These are phyloP conservation scores for Fraxinus anomala DNA, from an alignment of 257 asterid species.

Conservation along the genomic window DNA sequence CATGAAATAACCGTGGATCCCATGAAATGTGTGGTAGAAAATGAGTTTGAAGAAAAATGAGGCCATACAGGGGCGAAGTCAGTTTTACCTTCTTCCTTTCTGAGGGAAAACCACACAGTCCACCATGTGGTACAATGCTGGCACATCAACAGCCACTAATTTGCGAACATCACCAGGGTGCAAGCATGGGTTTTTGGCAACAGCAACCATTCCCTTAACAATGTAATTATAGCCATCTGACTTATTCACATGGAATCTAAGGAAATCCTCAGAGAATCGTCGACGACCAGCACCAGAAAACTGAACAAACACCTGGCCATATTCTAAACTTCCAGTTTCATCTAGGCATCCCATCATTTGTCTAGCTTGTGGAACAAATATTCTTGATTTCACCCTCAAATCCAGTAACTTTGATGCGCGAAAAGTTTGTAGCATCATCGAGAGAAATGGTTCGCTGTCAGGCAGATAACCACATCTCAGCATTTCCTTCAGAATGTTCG, in stretches of 20 bases:
- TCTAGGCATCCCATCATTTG: constrained; percentile 94
- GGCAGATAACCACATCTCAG: constrained; percentile 87
- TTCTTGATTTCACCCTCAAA: constrained; percentile 61
- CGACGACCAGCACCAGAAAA: constrained; percentile 47
- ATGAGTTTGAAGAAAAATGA: too few species aligned
- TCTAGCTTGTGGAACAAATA: constrained; percentile 74
- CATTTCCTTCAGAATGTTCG: constrained; percentile 74
- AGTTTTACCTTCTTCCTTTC: constrained; percentile 66
- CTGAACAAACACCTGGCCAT: constrained; percentile 87
- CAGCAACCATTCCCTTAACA: constrained; percentile 51
- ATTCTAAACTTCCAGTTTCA: constrained; percentile 70
- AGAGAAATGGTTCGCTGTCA: constrained; percentile 73
- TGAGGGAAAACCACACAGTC: constrained; percentile 88
- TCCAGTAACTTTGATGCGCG: constrained; percentile 72
- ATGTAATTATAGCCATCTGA: constrained; percentile 26
- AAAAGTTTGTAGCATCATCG: constrained; percentile 84
- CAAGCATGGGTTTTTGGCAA: constrained; percentile 93
- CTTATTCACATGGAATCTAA: constrained; percentile 19
- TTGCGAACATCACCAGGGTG: constrained; percentile 96
- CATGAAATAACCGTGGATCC: too few species aligned
- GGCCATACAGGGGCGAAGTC: not conserved
- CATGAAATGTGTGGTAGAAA: too few species aligned
- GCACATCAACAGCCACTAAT: constrained; percentile 62
- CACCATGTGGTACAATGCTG: constrained; percentile 72
- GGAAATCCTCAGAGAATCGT: constrained; percentile 36